phyloP scores from a whole-genome alignment of 148 eudicot species.

The Tetragonia tetragonoides region DNA sequence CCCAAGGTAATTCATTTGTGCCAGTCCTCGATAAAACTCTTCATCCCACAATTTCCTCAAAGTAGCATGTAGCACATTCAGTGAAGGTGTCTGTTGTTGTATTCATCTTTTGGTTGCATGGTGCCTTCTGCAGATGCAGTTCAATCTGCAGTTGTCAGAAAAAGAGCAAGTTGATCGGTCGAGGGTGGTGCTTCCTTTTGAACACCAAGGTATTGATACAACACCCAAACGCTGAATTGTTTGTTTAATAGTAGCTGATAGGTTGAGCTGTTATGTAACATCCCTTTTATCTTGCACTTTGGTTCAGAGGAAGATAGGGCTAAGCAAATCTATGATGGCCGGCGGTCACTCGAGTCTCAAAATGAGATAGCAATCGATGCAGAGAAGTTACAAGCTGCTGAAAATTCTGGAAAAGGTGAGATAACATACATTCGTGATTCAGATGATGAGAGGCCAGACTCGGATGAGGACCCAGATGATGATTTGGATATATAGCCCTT shows the following conservation, averaged over 20 bases:
- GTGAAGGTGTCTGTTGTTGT: not conserved
- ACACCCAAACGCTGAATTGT: not conserved
- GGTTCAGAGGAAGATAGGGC: slow-evolving; percentile 61
- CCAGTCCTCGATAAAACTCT: not conserved
- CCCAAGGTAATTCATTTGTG: slow-evolving; percentile 56
- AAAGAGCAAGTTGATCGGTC: slow-evolving; percentile 84
- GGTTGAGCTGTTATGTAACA: not conserved
- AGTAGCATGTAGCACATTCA: not conserved
- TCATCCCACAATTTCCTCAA: not conserved
- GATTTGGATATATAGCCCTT: slow-evolving; percentile 69
- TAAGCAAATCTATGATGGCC: slow-evolving; percentile 82
- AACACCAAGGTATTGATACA: slow-evolving; percentile 74
- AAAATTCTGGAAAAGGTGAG: slow-evolving; percentile 65
- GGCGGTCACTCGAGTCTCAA: slow-evolving; percentile 51
- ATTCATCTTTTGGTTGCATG: not conserved
- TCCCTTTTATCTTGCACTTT: not conserved
- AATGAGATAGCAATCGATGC: slow-evolving; percentile 28
- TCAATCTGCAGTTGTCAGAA: slow-evolving; percentile 76
- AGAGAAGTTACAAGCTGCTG: slow-evolving; percentile 34
- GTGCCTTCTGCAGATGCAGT: slow-evolving; percentile 66
- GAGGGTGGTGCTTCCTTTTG: slow-evolving; percentile 91
- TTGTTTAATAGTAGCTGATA: not conserved
- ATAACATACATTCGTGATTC: slow-evolving; percentile 91
- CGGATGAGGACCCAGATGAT: slow-evolving; percentile 44
- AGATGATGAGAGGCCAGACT: slow-evolving; percentile 95